A percentile compares a stretch with the other conserved stretches of the same genome.
Conservation (phyloP, 768 basidiomycete species). For the Mycena rebaudengoi region DNA sequence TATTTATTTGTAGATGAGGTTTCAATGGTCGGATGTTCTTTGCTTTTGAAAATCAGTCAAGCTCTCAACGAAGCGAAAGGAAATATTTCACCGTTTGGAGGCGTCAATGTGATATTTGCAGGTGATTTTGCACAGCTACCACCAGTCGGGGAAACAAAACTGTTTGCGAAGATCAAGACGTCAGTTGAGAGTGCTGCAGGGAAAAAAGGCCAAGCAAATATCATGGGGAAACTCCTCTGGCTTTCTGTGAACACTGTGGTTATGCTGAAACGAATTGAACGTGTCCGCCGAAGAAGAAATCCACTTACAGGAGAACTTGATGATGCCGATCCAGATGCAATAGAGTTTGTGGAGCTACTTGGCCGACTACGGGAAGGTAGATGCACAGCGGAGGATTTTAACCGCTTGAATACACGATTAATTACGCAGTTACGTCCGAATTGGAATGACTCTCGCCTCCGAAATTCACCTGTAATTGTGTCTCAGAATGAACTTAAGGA, state of each 20-base stretch:
- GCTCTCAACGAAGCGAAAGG: constrained; percentile 44
- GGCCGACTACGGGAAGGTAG: not conserved
- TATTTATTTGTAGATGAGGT: constrained; percentile 50
- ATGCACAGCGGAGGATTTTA: not conserved
- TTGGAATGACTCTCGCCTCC: not conserved
- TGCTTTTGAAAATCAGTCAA: constrained; percentile 41
- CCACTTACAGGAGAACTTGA: not conserved
- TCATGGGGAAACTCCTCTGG: not conserved
- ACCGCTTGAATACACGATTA: not conserved
- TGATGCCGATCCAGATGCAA: not conserved
- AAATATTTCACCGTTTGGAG: constrained; percentile 41
- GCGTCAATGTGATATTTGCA: constrained; percentile 50
- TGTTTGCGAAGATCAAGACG: not conserved
- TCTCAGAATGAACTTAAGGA: not conserved
- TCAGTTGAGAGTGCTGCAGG: not conserved
- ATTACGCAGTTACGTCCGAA: not conserved
- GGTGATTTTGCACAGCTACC: constrained; percentile 55
- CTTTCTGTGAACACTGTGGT: not conserved
- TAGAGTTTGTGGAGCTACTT: not conserved
- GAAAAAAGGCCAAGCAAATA: not conserved
- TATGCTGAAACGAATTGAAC: not conserved
- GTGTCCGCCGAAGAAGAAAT: not conserved
- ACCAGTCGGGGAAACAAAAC: constrained; percentile 26
- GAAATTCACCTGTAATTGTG: not conserved
- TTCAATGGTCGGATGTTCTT: constrained; percentile 46